Evolutionary conservation across 208 protist genomes (phyloP).

Genomic region (Leishmania arabica): DNA sequence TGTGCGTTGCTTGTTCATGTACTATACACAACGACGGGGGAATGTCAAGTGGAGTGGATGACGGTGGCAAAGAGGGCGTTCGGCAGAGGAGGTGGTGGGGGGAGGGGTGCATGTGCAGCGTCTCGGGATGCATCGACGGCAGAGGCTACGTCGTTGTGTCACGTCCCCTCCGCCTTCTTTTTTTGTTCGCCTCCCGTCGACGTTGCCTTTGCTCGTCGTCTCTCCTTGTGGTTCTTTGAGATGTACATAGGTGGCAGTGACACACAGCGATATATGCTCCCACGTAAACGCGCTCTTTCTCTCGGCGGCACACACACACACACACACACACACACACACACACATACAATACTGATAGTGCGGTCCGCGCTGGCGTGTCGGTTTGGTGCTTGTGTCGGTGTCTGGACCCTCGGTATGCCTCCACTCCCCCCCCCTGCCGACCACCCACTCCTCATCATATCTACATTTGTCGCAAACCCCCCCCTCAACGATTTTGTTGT

Average conservation of each 20-base stretch:
- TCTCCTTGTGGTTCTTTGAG: not conserved
- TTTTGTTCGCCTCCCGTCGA: not conserved
- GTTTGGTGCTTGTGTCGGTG: not conserved
- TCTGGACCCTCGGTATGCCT: not conserved
- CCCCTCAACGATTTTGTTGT: not conserved
- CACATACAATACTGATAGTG: not conserved
- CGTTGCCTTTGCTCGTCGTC: not conserved
- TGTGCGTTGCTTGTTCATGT: not conserved
- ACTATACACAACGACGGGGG: conserved; percentile 1
- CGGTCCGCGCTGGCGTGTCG: not conserved
- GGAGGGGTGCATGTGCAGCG: not conserved
- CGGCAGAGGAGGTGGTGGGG: no score
- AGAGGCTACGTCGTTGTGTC: no score
- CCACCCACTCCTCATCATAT: not conserved
- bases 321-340: not conserved
- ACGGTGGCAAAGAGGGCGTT: not conserved
- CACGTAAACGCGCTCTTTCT: not conserved
- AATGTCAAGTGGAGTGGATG: not conserved
- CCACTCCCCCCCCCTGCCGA: not conserved
- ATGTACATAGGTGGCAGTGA: conserved; percentile 1
- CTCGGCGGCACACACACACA: not conserved
- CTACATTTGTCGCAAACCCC: not conserved
- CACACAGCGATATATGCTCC: not conserved
- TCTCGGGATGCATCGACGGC: not conserved
- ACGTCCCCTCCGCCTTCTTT: not conserved